Base-by-base conservation (phyloP, 2,329 filamentous ascomycete genomes). In the Sporothrix inflata region DNA sequence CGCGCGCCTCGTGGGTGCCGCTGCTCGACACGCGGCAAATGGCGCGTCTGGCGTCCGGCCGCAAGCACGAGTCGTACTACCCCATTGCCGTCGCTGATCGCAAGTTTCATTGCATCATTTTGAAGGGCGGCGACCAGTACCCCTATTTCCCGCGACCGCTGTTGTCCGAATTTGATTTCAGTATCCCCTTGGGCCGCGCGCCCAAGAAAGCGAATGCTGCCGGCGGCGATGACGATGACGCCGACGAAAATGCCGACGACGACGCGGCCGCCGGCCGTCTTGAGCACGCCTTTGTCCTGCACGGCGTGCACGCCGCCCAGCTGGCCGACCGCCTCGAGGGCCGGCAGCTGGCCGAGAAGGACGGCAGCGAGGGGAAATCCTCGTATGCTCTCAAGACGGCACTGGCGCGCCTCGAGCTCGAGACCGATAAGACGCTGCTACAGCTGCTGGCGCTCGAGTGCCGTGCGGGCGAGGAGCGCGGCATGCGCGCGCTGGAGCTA, bases 91-190 rank as follows among this genome's bases (percentile, higher is more conserved):
- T 98, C 0, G 94, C 95, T 2, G 90, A 94, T 77, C 88, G 92
- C 78, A 95, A 92, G 78, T 99, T 99, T 82, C 95, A 98, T 85
- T 99, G 97, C 83, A 98, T 99, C 82, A 98, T 99, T 77, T 90
- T 99, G 79, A 99, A 99, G 83, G 96, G 96, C 74, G 92, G 92
- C 47, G 96, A 99, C 79, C 89, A 91, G 78, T 93, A 98, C 78
- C 94, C 95, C 0, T 98, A 96, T 83, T 98, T 95, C 83, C 96
- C 94, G 12, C 90, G 92, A 11, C 94, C 94, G 1, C 84, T 98
- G 49, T 90, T 99, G 47, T 94, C 91, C 55, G 96, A 99, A 80
- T 99, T 99, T 79, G 93, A 94, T 66, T 97, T 99, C 80, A 89
- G 91, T 57, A 88, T 99, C 21, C 96, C 97, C 0, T 84, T 98